Conservation (phyloP, 176 grass and related monocot genomes). For the Lolium rigidum region DNA sequence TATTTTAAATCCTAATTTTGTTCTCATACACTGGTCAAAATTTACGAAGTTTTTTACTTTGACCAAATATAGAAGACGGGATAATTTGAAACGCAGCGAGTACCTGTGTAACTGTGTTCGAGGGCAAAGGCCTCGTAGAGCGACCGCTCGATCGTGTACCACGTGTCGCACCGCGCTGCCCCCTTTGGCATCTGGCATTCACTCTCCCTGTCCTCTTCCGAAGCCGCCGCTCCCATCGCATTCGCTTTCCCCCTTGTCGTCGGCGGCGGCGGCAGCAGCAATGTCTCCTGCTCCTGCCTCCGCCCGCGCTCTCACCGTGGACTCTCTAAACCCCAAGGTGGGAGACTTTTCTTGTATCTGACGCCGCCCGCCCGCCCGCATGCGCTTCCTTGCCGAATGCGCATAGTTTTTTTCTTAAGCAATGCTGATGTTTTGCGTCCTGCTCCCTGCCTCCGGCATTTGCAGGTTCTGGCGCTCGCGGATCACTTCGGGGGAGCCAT, state of each 20-base stretch:
- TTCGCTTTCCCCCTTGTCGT: not conserved
- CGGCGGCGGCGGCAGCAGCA: conserved; percentile 12
- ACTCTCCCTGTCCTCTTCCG: not conserved
- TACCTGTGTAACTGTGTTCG: too few species aligned
- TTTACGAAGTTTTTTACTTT: too few species aligned
- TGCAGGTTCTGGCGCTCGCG: conserved; percentile 44
- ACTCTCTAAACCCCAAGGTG: conserved; percentile 65
- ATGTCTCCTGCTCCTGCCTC: conserved; percentile 43
- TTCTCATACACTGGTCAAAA: too few species aligned
- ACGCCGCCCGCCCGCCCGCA: not conserved
- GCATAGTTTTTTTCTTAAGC: not conserved
- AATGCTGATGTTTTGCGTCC: not conserved
- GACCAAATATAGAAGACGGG: too few species aligned
- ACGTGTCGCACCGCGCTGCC: not conserved
- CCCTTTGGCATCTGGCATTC: not conserved
- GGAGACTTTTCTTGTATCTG: not conserved
- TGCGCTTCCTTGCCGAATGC: not conserved
- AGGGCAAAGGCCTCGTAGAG: too few species aligned
- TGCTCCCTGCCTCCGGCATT: not conserved
- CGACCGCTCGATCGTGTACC: not conserved
- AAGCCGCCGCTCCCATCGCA: not conserved
- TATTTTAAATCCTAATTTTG: too few species aligned
- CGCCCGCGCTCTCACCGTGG: conserved; percentile 40
- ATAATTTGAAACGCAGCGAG: too few species aligned
- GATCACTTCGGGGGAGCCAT: conserved; percentile 48